These are phyloP conservation scores for Ampelocalamus luodianensis DNA, from an alignment of 176 grass and related monocot genomes.

Conservation along the genomic window DNA sequence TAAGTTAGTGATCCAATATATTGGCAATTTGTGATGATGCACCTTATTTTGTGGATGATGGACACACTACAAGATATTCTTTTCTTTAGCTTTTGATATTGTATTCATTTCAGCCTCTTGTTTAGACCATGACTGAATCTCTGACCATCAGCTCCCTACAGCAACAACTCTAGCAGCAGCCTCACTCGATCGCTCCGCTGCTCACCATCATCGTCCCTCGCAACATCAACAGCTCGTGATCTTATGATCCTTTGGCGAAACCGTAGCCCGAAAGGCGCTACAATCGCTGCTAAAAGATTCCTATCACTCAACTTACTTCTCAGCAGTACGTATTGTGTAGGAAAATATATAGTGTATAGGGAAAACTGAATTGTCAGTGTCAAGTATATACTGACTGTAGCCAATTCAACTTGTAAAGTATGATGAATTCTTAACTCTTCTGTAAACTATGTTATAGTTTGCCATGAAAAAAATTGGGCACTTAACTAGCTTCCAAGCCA, in stretches of 20 bases:
- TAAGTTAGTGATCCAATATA: neutral
- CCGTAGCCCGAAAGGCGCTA: neutral
- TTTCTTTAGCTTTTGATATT: constrained; percentile 5
- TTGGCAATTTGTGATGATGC: neutral
- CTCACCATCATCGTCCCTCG: neutral
- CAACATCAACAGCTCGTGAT: constrained; percentile 44
- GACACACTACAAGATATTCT: neutral
- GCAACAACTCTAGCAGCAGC: constrained; percentile 41
- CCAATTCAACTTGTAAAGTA: constrained; percentile 52
- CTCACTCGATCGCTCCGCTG: constrained; percentile 9
- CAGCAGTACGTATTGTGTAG: constrained; percentile 5
- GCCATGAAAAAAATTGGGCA: constrained; percentile 35
- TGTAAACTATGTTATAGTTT: constrained; percentile 47
- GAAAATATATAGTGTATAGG: constrained; percentile 44
- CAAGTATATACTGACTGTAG: constrained; percentile 49
- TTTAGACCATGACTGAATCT: constrained; percentile 49
- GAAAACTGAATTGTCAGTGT: constrained; percentile 40
- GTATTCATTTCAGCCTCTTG: neutral
- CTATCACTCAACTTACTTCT: neutral
- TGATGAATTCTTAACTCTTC: constrained; percentile 25
- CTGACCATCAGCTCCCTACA: constrained; percentile 55
- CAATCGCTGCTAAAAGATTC: neutral
- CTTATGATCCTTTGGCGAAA: constrained; percentile 13
- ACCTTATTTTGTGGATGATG: neutral
- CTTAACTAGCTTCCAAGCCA: constrained; percentile 15